Conservation (phyloP, 768 basidiomycete species). For the Trametes sanguinea region DNA sequence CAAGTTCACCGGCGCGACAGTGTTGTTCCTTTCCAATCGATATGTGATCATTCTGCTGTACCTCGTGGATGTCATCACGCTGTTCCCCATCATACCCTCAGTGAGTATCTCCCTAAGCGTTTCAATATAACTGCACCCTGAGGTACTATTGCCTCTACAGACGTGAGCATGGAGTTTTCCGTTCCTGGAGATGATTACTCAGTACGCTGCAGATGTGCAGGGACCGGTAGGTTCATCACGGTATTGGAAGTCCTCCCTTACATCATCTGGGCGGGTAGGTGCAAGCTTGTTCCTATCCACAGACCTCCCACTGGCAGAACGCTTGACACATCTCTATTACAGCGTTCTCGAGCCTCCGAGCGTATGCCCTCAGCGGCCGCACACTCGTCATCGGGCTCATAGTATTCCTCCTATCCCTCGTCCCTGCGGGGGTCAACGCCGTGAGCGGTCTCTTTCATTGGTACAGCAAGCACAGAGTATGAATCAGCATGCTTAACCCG, state of each 20-base stretch:
- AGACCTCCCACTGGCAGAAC: too few relatives aligned
- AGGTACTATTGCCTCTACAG: background rate
- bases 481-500: too few relatives aligned
- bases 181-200: background rate
- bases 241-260: constrained; percentile 9
- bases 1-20: constrained; percentile 10
- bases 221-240: constrained; percentile 3
- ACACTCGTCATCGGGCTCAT: background rate
- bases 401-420: background rate
- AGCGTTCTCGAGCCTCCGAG: constrained; percentile 8
- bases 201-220: background rate
- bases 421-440: constrained; percentile 10
- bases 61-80: constrained; percentile 8
- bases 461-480: too few relatives aligned
- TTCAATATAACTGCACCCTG: background rate
- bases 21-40: constrained; percentile 10
- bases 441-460: background rate
- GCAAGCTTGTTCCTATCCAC: background rate
- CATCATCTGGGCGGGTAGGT: constrained; percentile 12
- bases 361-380: constrained; percentile 8
- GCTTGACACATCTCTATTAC: too few relatives aligned
- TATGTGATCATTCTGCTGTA: constrained; percentile 12
- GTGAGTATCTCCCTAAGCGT: background rate
- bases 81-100: constrained; percentile 1
- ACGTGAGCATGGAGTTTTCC: background rate